Conservation (phyloP, 768 basidiomycete genomes). For the Amanita polypyramis region DNA sequence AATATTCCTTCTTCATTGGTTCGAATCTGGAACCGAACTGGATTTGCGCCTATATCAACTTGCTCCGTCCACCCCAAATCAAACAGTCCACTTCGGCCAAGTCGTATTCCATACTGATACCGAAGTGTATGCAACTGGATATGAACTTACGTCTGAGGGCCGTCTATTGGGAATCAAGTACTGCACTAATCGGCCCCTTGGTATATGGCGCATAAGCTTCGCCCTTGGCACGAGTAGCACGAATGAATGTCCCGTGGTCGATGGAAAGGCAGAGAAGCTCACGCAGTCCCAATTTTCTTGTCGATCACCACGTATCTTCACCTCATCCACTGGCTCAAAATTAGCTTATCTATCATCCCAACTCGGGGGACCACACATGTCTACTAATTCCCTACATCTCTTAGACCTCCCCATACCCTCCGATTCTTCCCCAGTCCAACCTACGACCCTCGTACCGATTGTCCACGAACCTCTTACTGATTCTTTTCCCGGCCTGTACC, state of each 20-base stretch:
- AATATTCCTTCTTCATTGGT: constrained; percentile 46
- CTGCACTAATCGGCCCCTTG: constrained; percentile 49
- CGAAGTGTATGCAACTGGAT: constrained; percentile 48
- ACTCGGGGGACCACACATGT: constrained; percentile 49
- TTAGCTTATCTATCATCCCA: constrained; percentile 47
- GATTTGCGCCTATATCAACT: constrained; percentile 10
- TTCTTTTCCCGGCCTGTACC: constrained; percentile 55
- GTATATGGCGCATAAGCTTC: constrained; percentile 42
- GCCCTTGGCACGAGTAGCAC: constrained; percentile 9
- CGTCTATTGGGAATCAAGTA: constrained; percentile 47
- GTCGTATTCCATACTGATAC: constrained; percentile 34
- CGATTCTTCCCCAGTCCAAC: neutral
- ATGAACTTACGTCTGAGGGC: constrained; percentile 46
- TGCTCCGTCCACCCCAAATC: constrained; percentile 6
- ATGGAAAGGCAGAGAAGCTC: constrained; percentile 24
- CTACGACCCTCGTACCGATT: neutral
- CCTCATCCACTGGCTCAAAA: constrained; percentile 12
- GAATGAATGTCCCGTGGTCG: constrained; percentile 4
- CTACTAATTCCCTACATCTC: constrained; percentile 39
- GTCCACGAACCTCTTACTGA: neutral
- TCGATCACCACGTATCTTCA: constrained; percentile 47
- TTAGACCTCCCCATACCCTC: constrained; percentile 22
- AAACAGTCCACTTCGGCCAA: constrained; percentile 40
- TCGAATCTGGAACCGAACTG: constrained; percentile 5
- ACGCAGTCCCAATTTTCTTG: constrained; percentile 35